Conservation (phyloP, 352 stramenopile species). For the Hyaloperonospora arabidopsidis region DNA sequence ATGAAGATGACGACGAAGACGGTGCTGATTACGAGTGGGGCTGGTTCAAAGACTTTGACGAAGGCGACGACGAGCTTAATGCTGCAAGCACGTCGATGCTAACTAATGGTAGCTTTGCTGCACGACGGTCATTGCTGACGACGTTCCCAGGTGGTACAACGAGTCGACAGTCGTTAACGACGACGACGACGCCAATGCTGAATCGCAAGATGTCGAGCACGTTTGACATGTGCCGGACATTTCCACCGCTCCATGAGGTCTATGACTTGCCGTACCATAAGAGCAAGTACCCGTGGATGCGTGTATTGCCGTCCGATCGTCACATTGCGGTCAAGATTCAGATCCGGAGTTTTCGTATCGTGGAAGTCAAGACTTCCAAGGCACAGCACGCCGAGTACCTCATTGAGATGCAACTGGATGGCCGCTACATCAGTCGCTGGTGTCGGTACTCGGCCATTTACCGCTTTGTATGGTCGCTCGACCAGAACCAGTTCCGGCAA, state of each 20-base stretch:
- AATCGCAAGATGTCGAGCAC: conserved; percentile 56
- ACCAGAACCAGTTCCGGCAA: conserved; percentile 46
- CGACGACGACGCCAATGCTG: conserved; percentile 24
- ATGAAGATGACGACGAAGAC: conserved; percentile 33
- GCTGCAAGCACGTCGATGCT: conserved; percentile 11
- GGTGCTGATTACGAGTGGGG: conserved; percentile 52
- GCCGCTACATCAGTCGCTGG: conserved; percentile 65
- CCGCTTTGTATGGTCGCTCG: conserved; percentile 50
- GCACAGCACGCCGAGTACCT: conserved; percentile 75
- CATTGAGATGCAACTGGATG: conserved; percentile 69
- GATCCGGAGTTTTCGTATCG: conserved; percentile 79
- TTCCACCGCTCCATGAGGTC: conserved; percentile 39
- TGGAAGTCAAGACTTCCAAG: conserved; percentile 39
- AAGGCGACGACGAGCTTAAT: conserved; percentile 35
- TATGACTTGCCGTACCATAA: conserved; percentile 61
- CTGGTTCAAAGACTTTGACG: conserved; percentile 81
- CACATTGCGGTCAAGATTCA: conserved; percentile 74
- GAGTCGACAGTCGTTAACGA: conserved; percentile 19
- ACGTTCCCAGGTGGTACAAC: conserved; percentile 23
- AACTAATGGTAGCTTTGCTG: conserved; percentile 3
- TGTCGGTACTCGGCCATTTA: conserved; percentile 67
- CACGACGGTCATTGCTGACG: conserved; percentile 1
- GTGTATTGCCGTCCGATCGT: conserved; percentile 51
- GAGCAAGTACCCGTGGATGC: conserved; percentile 59
- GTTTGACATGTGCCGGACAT: conserved; percentile 71